Evolutionary conservation across 192 early-diverging fungal genomes (phyloP), one percentile per base, ranked within the genome.

Genomic region (Backusella liffmaniae): DNA sequence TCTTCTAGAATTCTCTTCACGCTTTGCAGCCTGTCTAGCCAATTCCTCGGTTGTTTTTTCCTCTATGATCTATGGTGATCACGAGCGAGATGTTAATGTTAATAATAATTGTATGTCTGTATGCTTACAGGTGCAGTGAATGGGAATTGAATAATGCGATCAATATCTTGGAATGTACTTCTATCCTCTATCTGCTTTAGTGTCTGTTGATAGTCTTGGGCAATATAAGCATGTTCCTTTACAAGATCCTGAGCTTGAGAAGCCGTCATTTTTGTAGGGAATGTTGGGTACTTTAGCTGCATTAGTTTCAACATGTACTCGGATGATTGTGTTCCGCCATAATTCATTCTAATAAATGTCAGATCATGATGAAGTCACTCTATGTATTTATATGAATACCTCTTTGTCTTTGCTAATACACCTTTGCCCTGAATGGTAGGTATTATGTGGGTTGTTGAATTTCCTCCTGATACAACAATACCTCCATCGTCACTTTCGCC

Each of bases 201-300:
- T 74, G 94, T 91, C 36, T 82, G 74, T 49, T 88, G 82, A 76
- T 95, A 98, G 76, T 98, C 91, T 39, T 90, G 82, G 0, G 96
- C 90, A 16, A 94, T 88, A 78, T 91, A 91, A 12, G 86, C 84
- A 74, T 91, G 91, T 10, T 89, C 80, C 53, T 91, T 84, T 8
- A 95, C 84, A 10, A 96, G 76, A n/a, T 91, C 84, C 86, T 93
- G 83, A 23, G 94, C 89, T 77, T 97, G 93, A 53, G 82, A 84
- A 10, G 87, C 76, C 1, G 92, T 91, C 80, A 97, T 90, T 71
- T 92, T 94, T 78, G 90, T 89, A 0, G 96, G 96, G 66, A 97
- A 96, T 1, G 88, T 91, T 0, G 96, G 92, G 75, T 97, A 98
- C 77, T 98, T 98, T 42, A 93, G 87, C 82, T 97, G 95, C 85